Base-by-base conservation (phyloP, 1,284 basidiomycete species). In the Boletellus sp. region DNA sequence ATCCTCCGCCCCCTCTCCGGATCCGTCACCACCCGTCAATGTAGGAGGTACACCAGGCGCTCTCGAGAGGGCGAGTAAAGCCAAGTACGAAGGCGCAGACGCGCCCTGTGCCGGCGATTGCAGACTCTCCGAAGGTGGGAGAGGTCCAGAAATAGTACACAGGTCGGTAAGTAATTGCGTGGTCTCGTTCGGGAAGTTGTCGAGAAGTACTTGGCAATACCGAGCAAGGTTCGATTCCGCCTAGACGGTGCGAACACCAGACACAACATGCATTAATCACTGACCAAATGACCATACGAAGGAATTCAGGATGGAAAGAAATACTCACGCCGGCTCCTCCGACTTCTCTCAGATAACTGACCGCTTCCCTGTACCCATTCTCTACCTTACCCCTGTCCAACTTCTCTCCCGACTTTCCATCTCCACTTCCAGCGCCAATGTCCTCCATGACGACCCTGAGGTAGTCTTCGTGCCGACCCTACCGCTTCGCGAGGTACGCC, bases 381-480 rank as follows among this genome's bases (percentile, higher is more conserved):
- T 50, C 60, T 18, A 55, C 58, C 43, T 47, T 64, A 12, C 54
- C 54, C 8, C 50, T 68, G 2, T 63, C 64, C 12, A 39, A 21
- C 40, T 59, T 62, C 38, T 62, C 55, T 8, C 33, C 10, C 18
- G 32, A 36, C 28, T 49, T 56, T 19, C 19, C 19, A 8, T 50
- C 49, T 5, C 24, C 42, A 22, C 28, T 47, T 24, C 94, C 89
- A n/a, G n/a, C n/a, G n/a, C n/a, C n/a, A 12, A 53, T 47, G 71
- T 99, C 96, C 69, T 98, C 95, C 46, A 99, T 90, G 70, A 96
- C 90, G 47, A 98, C 97, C 47, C 92, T 78, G 38, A 99, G 68
- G 66, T 95, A 98, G 59, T 97, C 96, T 61, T 95, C 92, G 61
- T 97, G 93, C 28, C 90, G 76, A 37, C 85, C 83, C 70, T 95